These are phyloP conservation scores for Chrysochromulina parva DNA, from an alignment of 78 protist species.

Conservation along the genomic window DNA sequence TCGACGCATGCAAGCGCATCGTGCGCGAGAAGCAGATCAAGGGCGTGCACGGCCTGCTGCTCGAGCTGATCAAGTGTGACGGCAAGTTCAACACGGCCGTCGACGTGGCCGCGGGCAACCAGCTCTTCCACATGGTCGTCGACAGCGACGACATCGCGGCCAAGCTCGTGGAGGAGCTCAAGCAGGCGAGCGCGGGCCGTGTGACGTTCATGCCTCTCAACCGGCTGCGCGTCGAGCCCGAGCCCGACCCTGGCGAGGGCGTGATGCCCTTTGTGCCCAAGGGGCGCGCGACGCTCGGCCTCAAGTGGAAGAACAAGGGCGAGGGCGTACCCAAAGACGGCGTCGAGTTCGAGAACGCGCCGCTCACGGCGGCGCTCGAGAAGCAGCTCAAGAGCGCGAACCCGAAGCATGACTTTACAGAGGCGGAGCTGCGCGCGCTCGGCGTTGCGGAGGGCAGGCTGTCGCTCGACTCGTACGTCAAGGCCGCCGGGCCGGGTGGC, in stretches of 20 bases:
- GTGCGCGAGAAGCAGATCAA: constrained; percentile 20
- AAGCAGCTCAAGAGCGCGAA: too few relatives aligned
- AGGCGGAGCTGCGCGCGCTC: too few relatives aligned
- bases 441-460: too few relatives aligned
- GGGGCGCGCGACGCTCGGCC: not conserved
- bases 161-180: constrained; percentile 45
- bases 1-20: not conserved
- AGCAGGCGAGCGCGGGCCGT: constrained; percentile 72
- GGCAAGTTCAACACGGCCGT: constrained; percentile 67
- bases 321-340: too few relatives aligned
- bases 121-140: constrained; percentile 92
- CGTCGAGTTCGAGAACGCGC: too few relatives aligned
- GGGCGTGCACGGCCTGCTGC: constrained; percentile 84
- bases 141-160: constrained; percentile 80
- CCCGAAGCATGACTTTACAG: too few relatives aligned
- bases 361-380: too few relatives aligned
- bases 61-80: constrained; percentile 78
- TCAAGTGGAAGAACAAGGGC: too few relatives aligned
- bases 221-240: constrained; percentile 26
- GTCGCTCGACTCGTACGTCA: too few relatives aligned
- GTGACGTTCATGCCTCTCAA: constrained; percentile 93
- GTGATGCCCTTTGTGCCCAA: not conserved
- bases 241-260: not conserved
- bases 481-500: not conserved
- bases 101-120: constrained; percentile 85